Evolutionary conservation across 2,329 filamentous ascomycete genomes (phyloP), one percentile per base, ranked within the genome.

Genomic region (Tricladium varicosporioides): DNA sequence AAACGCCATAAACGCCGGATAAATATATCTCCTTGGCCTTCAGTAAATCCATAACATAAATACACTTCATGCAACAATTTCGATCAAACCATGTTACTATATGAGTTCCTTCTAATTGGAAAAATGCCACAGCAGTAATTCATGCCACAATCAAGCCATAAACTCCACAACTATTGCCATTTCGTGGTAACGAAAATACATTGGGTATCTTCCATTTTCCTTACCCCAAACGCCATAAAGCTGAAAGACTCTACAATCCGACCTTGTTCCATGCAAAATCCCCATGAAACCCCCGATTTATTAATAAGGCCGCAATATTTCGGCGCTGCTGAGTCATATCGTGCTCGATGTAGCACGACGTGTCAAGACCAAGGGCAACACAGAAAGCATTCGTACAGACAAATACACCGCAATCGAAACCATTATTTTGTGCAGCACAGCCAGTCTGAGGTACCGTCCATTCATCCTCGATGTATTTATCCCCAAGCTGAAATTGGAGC

Each of bases 371-470:
- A 14, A 73, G 70, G 2, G 77, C 71, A 32, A 76, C 65, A 54
- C 84, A 88, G 48, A 91, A 80, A 14, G 82, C 85, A 66, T 92
- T 93, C 15, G 88, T 82, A 62, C 90, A 84, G 13, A 86, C 83
- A 69, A 91, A 90, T 2, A 91, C 82, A n/a, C 89, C 89, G 63
- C 89, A 92, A 69, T 92, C 89, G 67, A 81, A 84, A 1, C 80
- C 80, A 66, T 92, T 92, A 22, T 73, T 76, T 70, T 92, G 89
- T 2, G 61, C 65, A 0, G 82, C 79, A 36, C 81, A 82, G 14
- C 72, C 70, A 46, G 79, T 76, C n/a, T 72, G 69, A 7, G 80
- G 73, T 1, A 77, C 73, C 19, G 70, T 75, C 89, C 89, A 92
- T 43, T 89, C 85, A 1, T 73, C 72, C 13, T 75, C 74, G 1